Percentiles rank a stretch among this genome's conserved stretches.
Evolutionary conservation across 441 rosid species (phyloP).

Genomic region (Erodium moschatum): DNA sequence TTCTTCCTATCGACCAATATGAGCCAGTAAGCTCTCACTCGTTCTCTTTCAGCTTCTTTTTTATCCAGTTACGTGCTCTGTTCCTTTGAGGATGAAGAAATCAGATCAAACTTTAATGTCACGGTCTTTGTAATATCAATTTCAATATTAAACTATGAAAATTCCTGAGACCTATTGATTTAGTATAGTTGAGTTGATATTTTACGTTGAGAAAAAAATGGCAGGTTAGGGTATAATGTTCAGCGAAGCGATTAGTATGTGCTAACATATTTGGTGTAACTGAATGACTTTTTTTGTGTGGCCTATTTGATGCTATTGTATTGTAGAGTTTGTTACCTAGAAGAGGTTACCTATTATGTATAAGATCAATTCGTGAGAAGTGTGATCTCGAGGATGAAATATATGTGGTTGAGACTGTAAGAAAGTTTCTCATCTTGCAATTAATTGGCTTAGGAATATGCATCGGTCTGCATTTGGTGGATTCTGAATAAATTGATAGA

Average conservation of each 20-base stretch:
- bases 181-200: neutral
- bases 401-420: neutral
- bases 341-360: neutral
- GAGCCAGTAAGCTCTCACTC: slow-evolving; percentile 37
- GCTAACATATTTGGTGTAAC: neutral
- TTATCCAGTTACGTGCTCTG: neutral
- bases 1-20: slow-evolving; percentile 52
- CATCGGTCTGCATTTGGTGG: neutral
- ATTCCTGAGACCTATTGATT: neutral
- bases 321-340: neutral
- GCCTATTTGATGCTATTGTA: neutral
- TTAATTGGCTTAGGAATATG: neutral
- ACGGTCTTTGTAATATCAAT: no score
- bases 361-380: neutral
- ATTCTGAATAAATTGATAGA: neutral
- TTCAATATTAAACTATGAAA: no score
- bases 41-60: neutral
- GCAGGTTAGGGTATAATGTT: neutral
- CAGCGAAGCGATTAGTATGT: neutral
- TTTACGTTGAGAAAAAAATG: neutral
- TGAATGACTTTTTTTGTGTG: neutral
- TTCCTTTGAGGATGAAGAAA: no score
- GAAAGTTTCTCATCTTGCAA: neutral
- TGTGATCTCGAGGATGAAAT: neutral
- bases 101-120: no score